These are phyloP conservation scores for Aspergillus quadrilineatus DNA, from an alignment of 2,329 filamentous ascomycete genomes.

Conservation along the genomic window DNA sequence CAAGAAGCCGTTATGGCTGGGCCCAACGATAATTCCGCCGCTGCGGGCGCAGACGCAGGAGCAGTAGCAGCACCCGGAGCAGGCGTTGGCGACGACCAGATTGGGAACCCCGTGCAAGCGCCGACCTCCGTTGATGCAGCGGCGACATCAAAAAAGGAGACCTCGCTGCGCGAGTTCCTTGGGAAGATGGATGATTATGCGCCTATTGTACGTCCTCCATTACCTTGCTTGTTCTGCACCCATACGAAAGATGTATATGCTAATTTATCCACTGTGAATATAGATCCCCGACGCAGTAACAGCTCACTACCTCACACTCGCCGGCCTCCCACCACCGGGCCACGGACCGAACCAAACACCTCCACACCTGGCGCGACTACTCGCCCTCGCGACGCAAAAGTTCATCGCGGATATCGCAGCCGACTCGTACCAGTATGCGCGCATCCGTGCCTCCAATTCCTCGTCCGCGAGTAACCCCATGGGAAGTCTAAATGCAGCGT, in stretches of 20 bases:
- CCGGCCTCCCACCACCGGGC: constrained; percentile 81
- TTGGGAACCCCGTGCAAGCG: constrained; percentile 23
- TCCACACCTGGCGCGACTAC: constrained; percentile 82
- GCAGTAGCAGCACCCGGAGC: constrained; percentile 18
- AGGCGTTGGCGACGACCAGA: constrained; percentile 12
- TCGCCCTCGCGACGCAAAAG: constrained; percentile 97
- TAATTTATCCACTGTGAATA: background rate
- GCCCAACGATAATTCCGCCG: constrained; percentile 18
- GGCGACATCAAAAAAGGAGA: constrained; percentile 79
- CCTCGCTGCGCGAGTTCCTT: constrained; percentile 86
- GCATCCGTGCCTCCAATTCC: constrained; percentile 89
- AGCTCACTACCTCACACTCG: constrained; percentile 95
- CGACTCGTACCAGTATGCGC: constrained; percentile 95
- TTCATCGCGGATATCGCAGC: constrained; percentile 97
- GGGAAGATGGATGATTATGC: constrained; percentile 98
- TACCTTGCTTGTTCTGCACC: background rate
- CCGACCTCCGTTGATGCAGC: constrained; percentile 42
- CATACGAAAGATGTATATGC: background rate
- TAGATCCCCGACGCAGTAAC: constrained; percentile 97
- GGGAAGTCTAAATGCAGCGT: constrained; percentile 73
- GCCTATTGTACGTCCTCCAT: constrained; percentile 70
- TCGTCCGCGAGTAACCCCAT: constrained; percentile 86
- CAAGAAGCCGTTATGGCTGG: constrained; percentile 40
- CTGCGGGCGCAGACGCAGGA: constrained; percentile 20
- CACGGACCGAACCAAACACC: constrained; percentile 77